These are phyloP conservation scores for Actinomortierella wolfii DNA, from an alignment of 371 early-diverging fungal genomes.

Conservation along the genomic window DNA sequence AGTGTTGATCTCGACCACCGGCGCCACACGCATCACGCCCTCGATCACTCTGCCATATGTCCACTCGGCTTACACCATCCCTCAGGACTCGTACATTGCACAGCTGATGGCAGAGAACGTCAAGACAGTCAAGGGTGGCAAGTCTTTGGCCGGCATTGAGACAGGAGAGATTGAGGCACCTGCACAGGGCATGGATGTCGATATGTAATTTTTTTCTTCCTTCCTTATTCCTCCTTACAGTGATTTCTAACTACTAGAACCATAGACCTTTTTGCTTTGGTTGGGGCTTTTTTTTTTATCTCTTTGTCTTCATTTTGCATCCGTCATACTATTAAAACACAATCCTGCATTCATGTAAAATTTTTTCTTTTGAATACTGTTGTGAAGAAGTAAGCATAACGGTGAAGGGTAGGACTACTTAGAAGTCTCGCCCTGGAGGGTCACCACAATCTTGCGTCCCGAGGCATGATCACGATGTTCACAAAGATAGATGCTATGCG, in stretches of 20 bases:
- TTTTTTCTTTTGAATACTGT: too few species aligned
- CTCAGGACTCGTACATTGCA: conserved; percentile 50
- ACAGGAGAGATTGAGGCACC: conserved; percentile 30
- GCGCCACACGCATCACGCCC: conserved; percentile 73
- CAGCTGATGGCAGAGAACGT: conserved; percentile 49
- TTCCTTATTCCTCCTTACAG: neutral
- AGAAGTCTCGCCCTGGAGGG: conserved; percentile 72
- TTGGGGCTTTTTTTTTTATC: too few species aligned
- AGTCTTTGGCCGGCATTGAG: conserved; percentile 33
- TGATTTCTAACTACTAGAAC: too few species aligned
- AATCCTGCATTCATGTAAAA: too few species aligned
- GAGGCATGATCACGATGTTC: conserved; percentile 78
- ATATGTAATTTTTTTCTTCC: conserved; percentile 18
- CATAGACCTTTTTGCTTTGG: too few species aligned
- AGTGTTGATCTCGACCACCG: conserved; percentile 77
- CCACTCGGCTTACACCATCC: conserved; percentile 69
- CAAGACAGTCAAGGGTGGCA: conserved; percentile 47
- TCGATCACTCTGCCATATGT: conserved; percentile 68
- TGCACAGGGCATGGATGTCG: conserved; percentile 42
- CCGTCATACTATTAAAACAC: too few species aligned
- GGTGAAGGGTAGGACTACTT: too few species aligned
- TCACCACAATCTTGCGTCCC: conserved; percentile 68
- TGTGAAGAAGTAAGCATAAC: too few species aligned
- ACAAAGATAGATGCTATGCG: conserved; percentile 69
- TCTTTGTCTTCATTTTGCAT: too few species aligned